A percentile compares a stretch with the other conserved stretches of the same genome.
Conservation (phyloP, 805 yeast species). For the Hanseniaspora meyeri region DNA sequence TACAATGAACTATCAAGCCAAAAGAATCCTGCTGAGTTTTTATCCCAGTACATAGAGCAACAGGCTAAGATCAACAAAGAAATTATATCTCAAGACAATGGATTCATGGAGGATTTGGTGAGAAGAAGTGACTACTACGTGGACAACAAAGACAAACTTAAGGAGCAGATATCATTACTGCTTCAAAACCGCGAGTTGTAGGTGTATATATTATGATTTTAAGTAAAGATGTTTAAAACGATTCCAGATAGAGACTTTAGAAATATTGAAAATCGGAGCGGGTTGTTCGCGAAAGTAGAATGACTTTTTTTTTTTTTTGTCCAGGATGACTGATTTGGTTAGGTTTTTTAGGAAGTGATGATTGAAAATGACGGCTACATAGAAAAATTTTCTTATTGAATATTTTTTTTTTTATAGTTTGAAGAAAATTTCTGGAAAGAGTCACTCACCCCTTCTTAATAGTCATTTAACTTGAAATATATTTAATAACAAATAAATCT, state of each 20-base stretch:
- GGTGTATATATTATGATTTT: neutral
- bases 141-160: constrained; percentile 54
- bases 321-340: neutral
- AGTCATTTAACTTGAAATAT: too few relatives aligned
- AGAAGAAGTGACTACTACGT: constrained; percentile 69
- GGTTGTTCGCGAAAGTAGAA: neutral
- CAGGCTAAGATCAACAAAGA: constrained; percentile 76
- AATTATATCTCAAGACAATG: constrained; percentile 79
- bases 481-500: neutral
- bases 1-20: constrained; percentile 47
- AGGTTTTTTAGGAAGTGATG: neutral
- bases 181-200: constrained; percentile 33
- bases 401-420: too few relatives aligned
- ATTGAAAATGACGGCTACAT: neutral
- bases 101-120: constrained; percentile 76
- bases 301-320: neutral
- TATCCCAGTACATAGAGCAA: constrained; percentile 53
- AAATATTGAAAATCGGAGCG: neutral
- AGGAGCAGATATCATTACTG: constrained; percentile 66
- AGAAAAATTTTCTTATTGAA: too few relatives aligned
- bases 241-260: too few relatives aligned
- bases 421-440: neutral
- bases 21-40: constrained; percentile 63
- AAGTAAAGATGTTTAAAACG: neutral
- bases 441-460: neutral